A percentile compares a stretch with the other conserved stretches of the same genome.
Evolutionary conservation across 148 eudicot species (phyloP).

Genomic region (Vaccinium darrowii): DNA sequence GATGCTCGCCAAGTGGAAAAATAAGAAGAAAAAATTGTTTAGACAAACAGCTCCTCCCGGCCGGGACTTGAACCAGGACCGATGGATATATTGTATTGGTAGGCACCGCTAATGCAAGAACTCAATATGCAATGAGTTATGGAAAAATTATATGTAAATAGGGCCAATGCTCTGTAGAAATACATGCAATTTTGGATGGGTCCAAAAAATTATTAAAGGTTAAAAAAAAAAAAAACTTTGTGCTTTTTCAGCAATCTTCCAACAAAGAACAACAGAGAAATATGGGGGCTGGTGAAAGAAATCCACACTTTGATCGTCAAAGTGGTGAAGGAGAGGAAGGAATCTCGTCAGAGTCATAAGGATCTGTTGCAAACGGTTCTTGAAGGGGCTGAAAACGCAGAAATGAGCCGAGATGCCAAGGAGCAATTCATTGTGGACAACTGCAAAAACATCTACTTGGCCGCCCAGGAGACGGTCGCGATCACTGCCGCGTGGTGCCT

Average conservation of each 20-base stretch:
- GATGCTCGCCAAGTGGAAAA: too few species aligned
- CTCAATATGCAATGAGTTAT: too few species aligned
- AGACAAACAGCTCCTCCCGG: too few species aligned
- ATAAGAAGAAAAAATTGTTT: too few species aligned
- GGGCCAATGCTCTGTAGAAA: neutral
- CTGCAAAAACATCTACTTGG: slow-evolving; percentile 23
- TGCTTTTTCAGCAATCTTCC: slow-evolving; percentile 11
- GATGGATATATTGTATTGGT: too few species aligned
- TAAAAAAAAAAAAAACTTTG: too few species aligned
- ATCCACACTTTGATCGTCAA: slow-evolving; percentile 8
- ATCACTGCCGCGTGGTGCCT: slow-evolving; percentile 17
- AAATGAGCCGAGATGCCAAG: neutral
- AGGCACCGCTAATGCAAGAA: too few species aligned
- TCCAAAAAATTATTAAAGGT: too few species aligned
- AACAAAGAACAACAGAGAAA: slow-evolving; percentile 10
- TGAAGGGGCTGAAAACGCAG: slow-evolving; percentile 2
- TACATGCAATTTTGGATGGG: neutral
- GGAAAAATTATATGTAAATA: too few species aligned
- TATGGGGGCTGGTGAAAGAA: slow-evolving; percentile 15
- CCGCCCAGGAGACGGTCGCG: slow-evolving; percentile 18
- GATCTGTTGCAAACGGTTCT: slow-evolving; percentile 13
- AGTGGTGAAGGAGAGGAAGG: slow-evolving; percentile 17
- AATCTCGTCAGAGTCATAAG: neutral
- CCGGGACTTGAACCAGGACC: too few species aligned
- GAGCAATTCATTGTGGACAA: slow-evolving; percentile 20